A percentile compares a stretch with the other conserved stretches of the same genome.
Conservation (phyloP, 2,329 filamentous ascomycete species). For the Fusarium veterinarium region DNA sequence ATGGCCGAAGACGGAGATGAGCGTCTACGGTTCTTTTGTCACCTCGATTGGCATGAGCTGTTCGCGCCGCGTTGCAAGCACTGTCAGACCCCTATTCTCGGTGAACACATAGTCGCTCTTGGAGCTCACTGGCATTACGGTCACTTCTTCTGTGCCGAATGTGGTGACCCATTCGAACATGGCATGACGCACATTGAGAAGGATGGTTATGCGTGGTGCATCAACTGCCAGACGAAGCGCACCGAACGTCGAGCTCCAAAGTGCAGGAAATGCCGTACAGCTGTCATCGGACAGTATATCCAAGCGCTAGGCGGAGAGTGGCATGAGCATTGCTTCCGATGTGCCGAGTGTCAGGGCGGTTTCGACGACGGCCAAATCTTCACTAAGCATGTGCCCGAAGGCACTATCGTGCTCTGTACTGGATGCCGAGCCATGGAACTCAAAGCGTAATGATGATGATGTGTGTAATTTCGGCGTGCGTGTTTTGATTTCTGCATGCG, state of each 20-base stretch:
- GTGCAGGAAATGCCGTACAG: conserved; percentile 84
- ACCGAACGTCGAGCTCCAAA: conserved; percentile 90
- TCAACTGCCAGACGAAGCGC: conserved; percentile 90
- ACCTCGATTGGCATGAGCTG: conserved; percentile 97
- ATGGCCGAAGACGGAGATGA: conserved; percentile 79
- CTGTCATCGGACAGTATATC: conserved; percentile 90
- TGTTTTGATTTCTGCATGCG: conserved; percentile 15
- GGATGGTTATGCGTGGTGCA: conserved; percentile 97
- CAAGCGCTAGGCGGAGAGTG: conserved; percentile 91
- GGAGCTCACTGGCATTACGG: conserved; percentile 97
- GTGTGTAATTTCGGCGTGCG: conserved; percentile 28
- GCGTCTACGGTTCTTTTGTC: conserved; percentile 89
- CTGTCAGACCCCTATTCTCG: conserved; percentile 96
- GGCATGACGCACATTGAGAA: conserved; percentile 85
- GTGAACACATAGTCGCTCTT: conserved; percentile 92
- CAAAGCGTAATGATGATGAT: conserved; percentile 57
- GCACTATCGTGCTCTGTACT: conserved; percentile 69
- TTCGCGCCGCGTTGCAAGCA: conserved; percentile 94
- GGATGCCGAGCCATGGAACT: conserved; percentile 69
- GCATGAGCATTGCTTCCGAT: conserved; percentile 93
- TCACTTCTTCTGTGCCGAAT: conserved; percentile 99
- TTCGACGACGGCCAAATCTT: conserved; percentile 76
- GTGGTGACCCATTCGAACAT: conserved; percentile 89
- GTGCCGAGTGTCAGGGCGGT: conserved; percentile 69
- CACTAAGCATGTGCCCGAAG: conserved; percentile 63